Conservation (phyloP, 1,284 basidiomycete species). For the Rhodotorula sp. region DNA sequence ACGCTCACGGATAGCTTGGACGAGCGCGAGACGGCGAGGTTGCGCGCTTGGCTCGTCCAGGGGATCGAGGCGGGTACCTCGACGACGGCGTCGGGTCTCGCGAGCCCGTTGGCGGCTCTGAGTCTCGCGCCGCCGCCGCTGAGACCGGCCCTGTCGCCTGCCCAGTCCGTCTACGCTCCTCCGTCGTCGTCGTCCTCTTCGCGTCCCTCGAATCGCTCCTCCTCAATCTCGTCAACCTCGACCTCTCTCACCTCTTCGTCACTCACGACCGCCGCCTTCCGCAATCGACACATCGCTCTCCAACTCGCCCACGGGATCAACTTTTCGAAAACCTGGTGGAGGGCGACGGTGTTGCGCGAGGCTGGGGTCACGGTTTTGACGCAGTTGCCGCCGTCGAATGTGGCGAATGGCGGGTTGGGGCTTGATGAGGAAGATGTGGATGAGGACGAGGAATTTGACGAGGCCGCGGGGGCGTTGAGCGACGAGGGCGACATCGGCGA, state of each 20-base stretch:
- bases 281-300: conserved; percentile 10
- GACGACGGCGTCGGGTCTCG: too few relatives aligned
- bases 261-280: background rate
- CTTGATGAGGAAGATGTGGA: background rate
- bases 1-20: background rate
- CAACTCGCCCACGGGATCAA: conserved; percentile 13
- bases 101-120: background rate
- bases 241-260: background rate
- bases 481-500: background rate
- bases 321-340: conserved; percentile 23
- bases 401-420: conserved; percentile 16
- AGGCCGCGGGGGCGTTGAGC: background rate
- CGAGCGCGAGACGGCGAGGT: too few relatives aligned
- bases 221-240: background rate
- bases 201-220: background rate
- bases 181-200: too few relatives aligned
- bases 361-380: conserved; percentile 16
- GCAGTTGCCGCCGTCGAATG: conserved; percentile 8
- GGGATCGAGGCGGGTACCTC: background rate
- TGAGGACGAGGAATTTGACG: background rate
- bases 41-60: conserved; percentile 1
- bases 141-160: background rate
- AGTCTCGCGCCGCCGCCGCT: background rate
- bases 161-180: background rate
- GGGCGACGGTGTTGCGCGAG: background rate